These are phyloP conservation scores for Nepenthes mirabilis DNA, from an alignment of 148 eudicot genomes.

Conservation along the genomic window DNA sequence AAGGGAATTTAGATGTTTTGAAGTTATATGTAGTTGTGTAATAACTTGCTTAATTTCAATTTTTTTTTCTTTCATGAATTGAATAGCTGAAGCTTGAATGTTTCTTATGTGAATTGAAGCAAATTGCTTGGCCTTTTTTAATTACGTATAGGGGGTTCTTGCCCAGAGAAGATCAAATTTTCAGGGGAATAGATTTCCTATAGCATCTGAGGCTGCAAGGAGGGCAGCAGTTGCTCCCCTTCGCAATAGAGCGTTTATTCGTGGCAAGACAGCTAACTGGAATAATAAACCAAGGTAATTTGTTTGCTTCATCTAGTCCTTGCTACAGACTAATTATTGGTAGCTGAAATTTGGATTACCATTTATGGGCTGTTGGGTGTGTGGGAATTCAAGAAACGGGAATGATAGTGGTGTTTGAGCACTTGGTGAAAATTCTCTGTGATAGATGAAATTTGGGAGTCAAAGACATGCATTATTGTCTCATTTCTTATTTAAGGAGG, in stretches of 20 bases:
- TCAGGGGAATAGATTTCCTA: constrained; percentile 59
- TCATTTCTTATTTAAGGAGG: too few species aligned
- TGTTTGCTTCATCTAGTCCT: neutral
- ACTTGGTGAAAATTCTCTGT: neutral
- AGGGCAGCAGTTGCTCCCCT: constrained; percentile 50
- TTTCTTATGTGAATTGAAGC: neutral
- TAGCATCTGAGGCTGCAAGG: constrained; percentile 61
- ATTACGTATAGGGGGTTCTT: constrained; percentile 50
- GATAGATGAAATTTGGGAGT: neutral
- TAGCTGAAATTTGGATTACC: neutral
- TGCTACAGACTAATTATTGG: neutral
- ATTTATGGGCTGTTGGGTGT: too few species aligned
- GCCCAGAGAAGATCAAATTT: constrained; percentile 69
- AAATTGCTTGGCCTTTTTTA: neutral
- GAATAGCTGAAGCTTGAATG: neutral
- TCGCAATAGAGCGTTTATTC: constrained; percentile 36
- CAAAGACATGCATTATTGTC: too few species aligned
- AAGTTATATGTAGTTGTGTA: too few species aligned
- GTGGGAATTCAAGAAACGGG: too few species aligned
- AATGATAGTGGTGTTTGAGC: neutral
- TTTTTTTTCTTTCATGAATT: neutral
- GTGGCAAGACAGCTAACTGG: constrained; percentile 34
- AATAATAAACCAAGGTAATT: constrained; percentile 55
- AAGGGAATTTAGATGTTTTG: neutral
- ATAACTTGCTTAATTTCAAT: too few species aligned